Percentiles rank a stretch among this genome's conserved stretches.
Evolutionary conservation across 768 basidiomycete species (phyloP).

Genomic region (Leccinum subgranulosum): DNA sequence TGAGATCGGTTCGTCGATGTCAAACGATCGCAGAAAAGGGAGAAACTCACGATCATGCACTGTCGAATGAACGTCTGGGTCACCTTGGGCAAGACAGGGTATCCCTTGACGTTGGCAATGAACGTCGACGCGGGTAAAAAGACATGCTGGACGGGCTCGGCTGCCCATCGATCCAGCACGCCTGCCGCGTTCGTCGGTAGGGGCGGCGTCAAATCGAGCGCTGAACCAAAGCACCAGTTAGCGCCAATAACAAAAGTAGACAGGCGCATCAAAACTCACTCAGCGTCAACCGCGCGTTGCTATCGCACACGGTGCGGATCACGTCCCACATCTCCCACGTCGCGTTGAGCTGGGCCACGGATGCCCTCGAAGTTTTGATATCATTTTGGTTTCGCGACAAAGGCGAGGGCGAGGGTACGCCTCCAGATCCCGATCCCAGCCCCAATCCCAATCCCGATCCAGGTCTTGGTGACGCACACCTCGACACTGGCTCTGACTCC

Average conservation of each 20-base stretch:
- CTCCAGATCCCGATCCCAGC: neutral
- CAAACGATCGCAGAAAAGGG: constrained; percentile 5
- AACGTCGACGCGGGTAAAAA: constrained; percentile 89
- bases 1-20: constrained; percentile 34
- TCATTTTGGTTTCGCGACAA: constrained; percentile 21
- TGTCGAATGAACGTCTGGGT: constrained; percentile 89
- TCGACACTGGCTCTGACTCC: neutral
- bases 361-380: constrained; percentile 32
- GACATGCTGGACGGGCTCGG: constrained; percentile 88
- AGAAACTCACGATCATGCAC: constrained; percentile 71
- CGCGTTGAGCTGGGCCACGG: constrained; percentile 59
- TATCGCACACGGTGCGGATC: constrained; percentile 86
- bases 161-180: constrained; percentile 83
- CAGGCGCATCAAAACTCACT: constrained; percentile 55
- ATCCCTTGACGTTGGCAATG: constrained; percentile 94
- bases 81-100: constrained; percentile 92
- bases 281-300: constrained; percentile 67
- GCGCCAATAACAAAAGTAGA: neutral
- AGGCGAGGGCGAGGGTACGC: neutral
- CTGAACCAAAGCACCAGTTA: constrained; percentile 43
- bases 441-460: neutral
- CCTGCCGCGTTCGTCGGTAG: constrained; percentile 74
- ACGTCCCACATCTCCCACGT: constrained; percentile 99
- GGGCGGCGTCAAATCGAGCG: constrained; percentile 87
- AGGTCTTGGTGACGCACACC: constrained; percentile 19